Evolutionary conservation across 495 filamentous ascomycete species (phyloP), one percentile per base, ranked within the genome.

Genomic region (Haplographium delicatum): DNA sequence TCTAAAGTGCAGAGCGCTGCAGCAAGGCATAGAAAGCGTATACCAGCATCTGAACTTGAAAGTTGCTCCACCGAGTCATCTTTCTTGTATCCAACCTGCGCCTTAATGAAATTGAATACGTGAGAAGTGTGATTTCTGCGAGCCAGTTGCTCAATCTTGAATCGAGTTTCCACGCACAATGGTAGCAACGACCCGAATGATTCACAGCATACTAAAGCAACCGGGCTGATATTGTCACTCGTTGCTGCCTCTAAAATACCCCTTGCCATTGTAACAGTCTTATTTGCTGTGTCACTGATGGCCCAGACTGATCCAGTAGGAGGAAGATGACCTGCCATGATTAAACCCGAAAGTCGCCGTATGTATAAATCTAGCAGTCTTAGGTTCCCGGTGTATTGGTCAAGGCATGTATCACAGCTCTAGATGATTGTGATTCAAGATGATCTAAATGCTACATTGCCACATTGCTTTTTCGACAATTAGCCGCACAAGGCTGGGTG

Each of bases 11-110:
- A n/a, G 13, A 54, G 44, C 10, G 39, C 26, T 11, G 59, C 51
- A 22, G 52, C 59, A 11, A 62, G 28, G n/a, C 44, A 56, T 9
- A 62, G 47, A 25, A 62, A 62, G 2, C 39, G 59, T 5, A 62
- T 18, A 0, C 57, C 57, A 6, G 59, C 59, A 23, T 42, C 18
- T 24, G 48, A 56, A 20, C 35, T 43, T 5, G 41, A 41, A 5
- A 62, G 48, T 28, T 56, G 35, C 3, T 43, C 30, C 11, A 52
- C 59, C 25, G 47, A 59, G 28, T 62, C 57, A 10, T 48, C 24
- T 40, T 40, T 26, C 3, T 34, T 52, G 28, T 47, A 62, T 7
- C 56, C 56, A 18, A 62, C 20, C 5, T 28, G 39, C 0, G 37
- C 20, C 34, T 43, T 25, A 8, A 62, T 26, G 34, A 59, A 62